Base-by-base conservation (phyloP, 2,329 filamentous ascomycete species). In the Aureobasidium leucospermi region DNA sequence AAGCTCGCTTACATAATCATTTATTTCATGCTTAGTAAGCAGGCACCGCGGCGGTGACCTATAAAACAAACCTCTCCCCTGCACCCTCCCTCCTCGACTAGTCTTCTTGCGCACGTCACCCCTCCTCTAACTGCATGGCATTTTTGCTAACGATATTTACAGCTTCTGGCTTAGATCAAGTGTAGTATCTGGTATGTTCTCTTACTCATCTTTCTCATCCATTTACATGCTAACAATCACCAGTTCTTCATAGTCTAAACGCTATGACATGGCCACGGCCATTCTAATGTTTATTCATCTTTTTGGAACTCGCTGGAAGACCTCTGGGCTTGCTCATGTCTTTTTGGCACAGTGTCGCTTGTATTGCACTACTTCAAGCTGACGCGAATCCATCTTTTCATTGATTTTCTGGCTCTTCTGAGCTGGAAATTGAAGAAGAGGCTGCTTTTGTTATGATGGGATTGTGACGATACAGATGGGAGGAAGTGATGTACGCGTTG, bases 161-260 rank as follows among this genome's bases (percentile, higher is more conserved):
- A 42, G 39, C 52, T 56, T 56, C 36, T 56, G 52, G 52, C 52
- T 56, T 56, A 56, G 52, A 56, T 56, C 52, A 56, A 56, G 52
- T 56, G 52, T 56, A 56, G 52, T 56, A 56, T 56, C 52, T 56
- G 42, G 13, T 36, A 36, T 9, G 34, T 36, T 4, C 23, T 23
- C 34, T 36, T 3, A 36, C 4, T 36, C 34, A 36, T 36, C 34
- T 13, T 9, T 36, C 34, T 9, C 13, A 9, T 5, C 2, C 34
- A 13, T 9, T 13, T 5, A 8, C n/a, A 10, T 43, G 41, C 41
- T 43, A 43, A 43, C 19, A 7, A 8, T n/a, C 6, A 2, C 41
- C n/a, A 43, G 87, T 91, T 92, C 88, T 91, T 90, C 90, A 48
- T 86, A 92, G 88, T 90, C 91, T 92, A 91, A 91, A 90, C 86